A percentile compares a stretch with the other conserved stretches of the same genome.
These are phyloP conservation scores for Scheffersomyces quercinus DNA, from an alignment of 1,139 yeast species.

Conservation along the genomic window DNA sequence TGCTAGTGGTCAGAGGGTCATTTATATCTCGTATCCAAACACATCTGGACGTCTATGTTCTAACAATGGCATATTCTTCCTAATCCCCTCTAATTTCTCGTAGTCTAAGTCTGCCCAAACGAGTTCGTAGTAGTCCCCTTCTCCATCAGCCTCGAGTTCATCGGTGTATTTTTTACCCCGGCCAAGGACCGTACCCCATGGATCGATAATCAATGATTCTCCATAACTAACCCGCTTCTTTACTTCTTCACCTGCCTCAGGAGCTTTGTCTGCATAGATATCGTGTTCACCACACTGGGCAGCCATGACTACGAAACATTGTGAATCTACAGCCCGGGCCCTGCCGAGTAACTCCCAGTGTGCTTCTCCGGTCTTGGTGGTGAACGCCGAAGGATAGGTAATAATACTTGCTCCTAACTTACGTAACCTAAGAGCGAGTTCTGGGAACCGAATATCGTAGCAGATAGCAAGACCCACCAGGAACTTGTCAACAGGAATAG, in stretches of 20 bases:
- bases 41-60: conserved; percentile 66
- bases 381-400: conserved; percentile 89
- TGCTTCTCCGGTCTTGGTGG: conserved; percentile 84
- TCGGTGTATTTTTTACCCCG: conserved; percentile 44
- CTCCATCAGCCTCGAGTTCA: conserved; percentile 36
- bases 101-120: conserved; percentile 72
- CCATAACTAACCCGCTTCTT: conserved; percentile 68
- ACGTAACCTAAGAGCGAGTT: conserved; percentile 65
- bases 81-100: conserved; percentile 44
- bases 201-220: conserved; percentile 80
- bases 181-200: conserved; percentile 84
- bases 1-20: background rate
- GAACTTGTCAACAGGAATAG: conserved; percentile 57
- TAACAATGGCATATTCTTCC: conserved; percentile 74
- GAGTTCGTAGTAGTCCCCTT: conserved; percentile 55
- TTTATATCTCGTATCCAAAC: conserved; percentile 32
- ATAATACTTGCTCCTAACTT: conserved; percentile 74
- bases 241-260: conserved; percentile 34
- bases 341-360: conserved; percentile 84
- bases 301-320: conserved; percentile 84
- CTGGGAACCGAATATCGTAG: conserved; percentile 89
- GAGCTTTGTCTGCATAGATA: conserved; percentile 27
- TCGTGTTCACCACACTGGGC: conserved; percentile 86
- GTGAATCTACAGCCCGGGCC: conserved; percentile 86
- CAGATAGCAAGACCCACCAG: conserved; percentile 76